Base-by-base conservation (phyloP, 2,329 filamentous ascomycete species). In the Nemania diffusa region DNA sequence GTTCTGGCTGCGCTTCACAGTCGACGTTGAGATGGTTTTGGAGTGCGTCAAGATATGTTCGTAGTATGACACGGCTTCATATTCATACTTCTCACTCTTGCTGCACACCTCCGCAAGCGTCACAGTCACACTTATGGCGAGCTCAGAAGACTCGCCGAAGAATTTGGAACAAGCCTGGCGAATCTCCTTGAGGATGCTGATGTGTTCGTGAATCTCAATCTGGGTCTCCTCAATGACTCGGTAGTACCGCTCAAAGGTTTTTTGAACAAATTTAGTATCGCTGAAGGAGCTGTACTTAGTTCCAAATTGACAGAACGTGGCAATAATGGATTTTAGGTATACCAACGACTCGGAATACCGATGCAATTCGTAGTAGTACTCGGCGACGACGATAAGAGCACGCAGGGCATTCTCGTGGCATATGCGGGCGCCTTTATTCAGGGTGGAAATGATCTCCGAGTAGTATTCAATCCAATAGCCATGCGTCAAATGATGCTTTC, bases 401-500 rank as follows among this genome's bases (percentile, higher is more conserved):
- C 64, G 65, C 11, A 69, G 29, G 17, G 68, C 68, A 40, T 65
- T 22, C 34, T 69, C 68, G 27, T 69, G 64, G 50, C 65, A 69
- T 32, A 69, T 63, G 2, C 40, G 52, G 1, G 57, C 52, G 20
- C 61, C 68, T 15, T 69, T 69, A 13, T 69, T 69, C 48, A 69
- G 29, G 2, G 57, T 37, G 3, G 62, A 40, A 20, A 65, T 59
- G 24, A 69, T 69, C 44, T 69, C 68, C 1, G 65, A 65, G 24
- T 69, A 69, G 27, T 69, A 69, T 24, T 69, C 64, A 42, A 69
- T 68, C 68, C 68, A 69, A 13, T 69, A 69, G 5, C 65, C 65
- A 42, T 69, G 65, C 5, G 68, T 69, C 57, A 69, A 29, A 40
- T 68, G 62, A 32, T 69, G 68, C 24, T 50, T 64, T 51, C 68